These are phyloP conservation scores for Geotrichum reessii DNA, from an alignment of 1,139 yeast species.

Conservation along the genomic window DNA sequence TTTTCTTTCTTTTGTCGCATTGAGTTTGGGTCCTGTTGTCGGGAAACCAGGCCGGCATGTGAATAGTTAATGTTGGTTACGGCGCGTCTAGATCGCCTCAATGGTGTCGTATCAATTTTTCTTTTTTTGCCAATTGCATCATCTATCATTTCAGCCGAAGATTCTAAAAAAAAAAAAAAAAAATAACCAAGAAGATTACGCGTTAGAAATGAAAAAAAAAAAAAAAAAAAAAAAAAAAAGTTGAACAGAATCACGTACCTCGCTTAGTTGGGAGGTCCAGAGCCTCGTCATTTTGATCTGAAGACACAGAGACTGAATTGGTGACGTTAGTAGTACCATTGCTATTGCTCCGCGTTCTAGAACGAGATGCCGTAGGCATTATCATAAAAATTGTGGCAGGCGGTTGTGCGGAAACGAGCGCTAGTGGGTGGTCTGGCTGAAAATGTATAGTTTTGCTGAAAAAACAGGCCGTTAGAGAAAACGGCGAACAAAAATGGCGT, in stretches of 20 bases:
- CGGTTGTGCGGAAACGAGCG: not conserved
- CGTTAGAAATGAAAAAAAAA: not conserved
- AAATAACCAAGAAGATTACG: not conserved
- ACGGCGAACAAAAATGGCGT: not conserved
- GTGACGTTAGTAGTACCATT: not conserved
- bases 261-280: not conserved
- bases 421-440: not conserved
- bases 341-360: conserved; percentile 8
- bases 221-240: conserved; percentile 4
- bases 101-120: conserved; percentile 1
- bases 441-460: not conserved
- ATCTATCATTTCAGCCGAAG: not conserved
- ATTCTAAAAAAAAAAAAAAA: not conserved
- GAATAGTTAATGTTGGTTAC: conserved; percentile 11
- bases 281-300: not conserved
- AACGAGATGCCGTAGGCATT: conserved; percentile 14
- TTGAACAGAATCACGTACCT: conserved; percentile 1
- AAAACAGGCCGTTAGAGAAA: not conserved
- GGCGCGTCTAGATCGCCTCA: conserved; percentile 16
- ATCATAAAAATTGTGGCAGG: not conserved
- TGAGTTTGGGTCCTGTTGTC: not conserved
- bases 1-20: not conserved
- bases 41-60: conserved; percentile 11
- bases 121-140: conserved; percentile 2
- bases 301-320: not conserved